phyloP scores from a whole-genome alignment of 1,284 basidiomycete genomes.

The Wolfiporia cocos region DNA sequence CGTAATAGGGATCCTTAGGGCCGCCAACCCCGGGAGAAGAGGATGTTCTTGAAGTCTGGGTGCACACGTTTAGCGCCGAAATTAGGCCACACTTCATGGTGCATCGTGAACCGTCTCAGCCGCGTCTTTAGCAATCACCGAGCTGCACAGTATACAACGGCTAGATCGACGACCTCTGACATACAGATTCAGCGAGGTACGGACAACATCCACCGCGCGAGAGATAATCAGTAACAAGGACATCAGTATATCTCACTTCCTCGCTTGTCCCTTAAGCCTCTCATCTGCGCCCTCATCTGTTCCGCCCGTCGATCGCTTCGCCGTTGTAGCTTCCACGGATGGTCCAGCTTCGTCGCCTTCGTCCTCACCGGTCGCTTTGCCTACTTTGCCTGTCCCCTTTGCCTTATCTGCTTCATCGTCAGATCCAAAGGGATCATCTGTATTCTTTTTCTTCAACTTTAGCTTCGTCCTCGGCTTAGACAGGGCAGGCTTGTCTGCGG shows the following conservation, averaged over 20 bases:
- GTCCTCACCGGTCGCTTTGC: conserved; percentile 27
- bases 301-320: too few relatives aligned
- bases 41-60: too few relatives aligned
- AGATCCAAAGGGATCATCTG: conserved; percentile 42
- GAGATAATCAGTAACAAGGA: background rate
- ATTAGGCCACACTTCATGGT: too few relatives aligned
- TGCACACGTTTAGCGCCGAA: too few relatives aligned
- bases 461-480: conserved; percentile 28
- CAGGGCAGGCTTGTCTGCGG: conserved; percentile 12
- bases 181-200: too few relatives aligned
- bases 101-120: too few relatives aligned
- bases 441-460: conserved; percentile 39
- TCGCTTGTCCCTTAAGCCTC: conserved; percentile 15
- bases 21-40: too few relatives aligned
- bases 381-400: conserved; percentile 22
- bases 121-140: too few relatives aligned
- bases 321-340: too few relatives aligned
- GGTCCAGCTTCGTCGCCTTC: conserved; percentile 15
- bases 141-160: too few relatives aligned
- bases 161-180: too few relatives aligned
- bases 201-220: background rate
- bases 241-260: conserved; percentile 4
- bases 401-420: conserved; percentile 31
- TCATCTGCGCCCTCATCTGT: conserved; percentile 26
- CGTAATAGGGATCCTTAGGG: too few relatives aligned